Percentiles rank a stretch among this genome's conserved stretches.
These are phyloP conservation scores for Xylaria sp. DNA, from an alignment of 2,329 filamentous ascomycete species.

Conservation along the genomic window DNA sequence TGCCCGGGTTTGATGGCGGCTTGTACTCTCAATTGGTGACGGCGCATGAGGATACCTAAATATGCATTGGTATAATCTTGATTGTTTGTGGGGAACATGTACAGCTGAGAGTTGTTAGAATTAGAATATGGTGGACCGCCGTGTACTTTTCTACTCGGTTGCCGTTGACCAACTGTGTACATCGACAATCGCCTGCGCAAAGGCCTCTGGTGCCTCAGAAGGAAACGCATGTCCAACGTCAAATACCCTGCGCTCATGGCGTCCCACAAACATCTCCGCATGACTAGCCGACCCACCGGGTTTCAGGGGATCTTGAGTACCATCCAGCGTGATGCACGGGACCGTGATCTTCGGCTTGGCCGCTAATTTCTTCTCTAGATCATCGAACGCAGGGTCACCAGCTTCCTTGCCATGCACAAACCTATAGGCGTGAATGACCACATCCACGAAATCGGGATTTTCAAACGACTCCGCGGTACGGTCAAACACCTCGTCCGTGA, in stretches of 20 bases:
- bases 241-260: constrained; percentile 29
- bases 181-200: constrained; percentile 31
- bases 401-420: constrained; percentile 31
- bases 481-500: constrained; percentile 21
- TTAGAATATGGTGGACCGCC: background rate
- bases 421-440: constrained; percentile 30
- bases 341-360: constrained; percentile 29
- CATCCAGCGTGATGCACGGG: constrained; percentile 36
- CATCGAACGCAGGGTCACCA: constrained; percentile 25
- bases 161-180: constrained; percentile 20
- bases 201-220: constrained; percentile 29
- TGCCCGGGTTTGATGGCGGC: background rate
- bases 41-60: constrained; percentile 8
- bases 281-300: constrained; percentile 31
- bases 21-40: background rate
- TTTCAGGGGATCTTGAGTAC: constrained; percentile 31
- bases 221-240: constrained; percentile 36
- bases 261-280: constrained; percentile 28
- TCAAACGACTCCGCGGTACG: constrained; percentile 30
- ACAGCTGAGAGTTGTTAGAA: too few species aligned
- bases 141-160: background rate
- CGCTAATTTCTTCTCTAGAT: constrained; percentile 21
- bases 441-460: constrained; percentile 35
- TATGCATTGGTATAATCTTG: background rate
- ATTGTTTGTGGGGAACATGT: background rate